Evolutionary conservation across 805 yeast genomes (phyloP), one percentile per base, ranked within the genome.

Genomic region (Candida suzukii): DNA sequence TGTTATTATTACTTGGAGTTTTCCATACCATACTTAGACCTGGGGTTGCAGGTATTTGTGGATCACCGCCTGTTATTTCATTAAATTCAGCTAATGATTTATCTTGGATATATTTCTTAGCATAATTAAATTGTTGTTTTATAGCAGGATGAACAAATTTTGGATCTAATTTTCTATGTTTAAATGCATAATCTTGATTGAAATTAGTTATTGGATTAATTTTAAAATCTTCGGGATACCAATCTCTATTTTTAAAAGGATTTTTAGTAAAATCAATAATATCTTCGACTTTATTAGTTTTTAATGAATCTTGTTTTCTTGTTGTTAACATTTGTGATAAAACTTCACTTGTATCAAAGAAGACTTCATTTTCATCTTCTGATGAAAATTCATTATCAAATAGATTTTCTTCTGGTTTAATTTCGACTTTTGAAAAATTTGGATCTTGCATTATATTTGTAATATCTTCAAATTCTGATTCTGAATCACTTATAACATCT

Each of bases 191-290:
- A 14, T 26, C 38, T 21, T 36, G 33, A 1, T 56, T 53, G 37
- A 52, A 51, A 29, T 52, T 51, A 8, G 45, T 41, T 8, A 27
- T 40, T 10, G 64, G 59, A 40, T 63, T 63, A 3, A 58, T 56
- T 30, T 50, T 51, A 49, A 64, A 64, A 40, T 64, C 68, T 41
- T 62, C 67, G 2, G 64, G 58, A 45, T 55, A 60, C 69, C 68
- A 64, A 6, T 49, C 46, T 10, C 59, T 39, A 4, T 50, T 42
- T 2, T 54, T 43, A 11, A 27, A 24, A 3, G 65, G 65, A 42
- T 63, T 53, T 3, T 10, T 18, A 2, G 61, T 46, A 3, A 61
- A 39, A 39, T 64, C 57, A 5, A 58, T 3, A 13, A 28, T 14
- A 7, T 17, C 17, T 19, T 19, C 18, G 13, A 33, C 26, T 20